Conservation (phyloP, 1,284 basidiomycete species). For the Naganishia cerealis region DNA sequence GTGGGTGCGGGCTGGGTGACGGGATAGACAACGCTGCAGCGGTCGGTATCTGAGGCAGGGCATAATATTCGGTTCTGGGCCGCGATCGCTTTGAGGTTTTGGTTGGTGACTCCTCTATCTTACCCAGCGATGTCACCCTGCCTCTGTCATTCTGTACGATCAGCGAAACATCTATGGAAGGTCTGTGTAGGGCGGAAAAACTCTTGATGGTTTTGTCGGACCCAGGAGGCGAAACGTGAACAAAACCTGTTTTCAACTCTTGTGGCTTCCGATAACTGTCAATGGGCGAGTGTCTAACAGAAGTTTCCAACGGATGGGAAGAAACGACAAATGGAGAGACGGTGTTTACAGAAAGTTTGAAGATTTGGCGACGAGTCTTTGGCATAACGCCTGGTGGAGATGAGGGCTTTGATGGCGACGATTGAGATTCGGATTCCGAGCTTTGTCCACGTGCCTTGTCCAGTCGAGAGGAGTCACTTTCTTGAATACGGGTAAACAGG, state of each 20-base stretch:
- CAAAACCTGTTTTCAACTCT: not conserved
- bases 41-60: not conserved
- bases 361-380: conserved; percentile 9
- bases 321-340: conserved; percentile 13
- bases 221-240: conserved; percentile 6
- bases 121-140: not conserved
- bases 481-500: conserved; percentile 4
- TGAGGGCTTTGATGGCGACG: conserved; percentile 10
- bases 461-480: not conserved
- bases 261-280: not conserved
- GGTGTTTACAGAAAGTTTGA: conserved; percentile 19
- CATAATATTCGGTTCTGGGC: not conserved
- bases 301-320: not conserved
- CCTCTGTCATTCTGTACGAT: not conserved
- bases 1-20: not conserved
- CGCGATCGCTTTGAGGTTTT: not conserved
- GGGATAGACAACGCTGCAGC: not conserved
- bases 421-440: not conserved
- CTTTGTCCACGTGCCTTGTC: not conserved
- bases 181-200: conserved; percentile 17
- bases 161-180: conserved; percentile 10
- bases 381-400: conserved; percentile 6
- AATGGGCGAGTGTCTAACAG: not conserved
- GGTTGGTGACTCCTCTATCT: conserved; percentile 11
- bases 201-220: conserved; percentile 25